Percentiles rank a stretch among this genome's conserved stretches.
Conservation (phyloP, 1,284 basidiomycete genomes). For the Marasmius sp. region DNA sequence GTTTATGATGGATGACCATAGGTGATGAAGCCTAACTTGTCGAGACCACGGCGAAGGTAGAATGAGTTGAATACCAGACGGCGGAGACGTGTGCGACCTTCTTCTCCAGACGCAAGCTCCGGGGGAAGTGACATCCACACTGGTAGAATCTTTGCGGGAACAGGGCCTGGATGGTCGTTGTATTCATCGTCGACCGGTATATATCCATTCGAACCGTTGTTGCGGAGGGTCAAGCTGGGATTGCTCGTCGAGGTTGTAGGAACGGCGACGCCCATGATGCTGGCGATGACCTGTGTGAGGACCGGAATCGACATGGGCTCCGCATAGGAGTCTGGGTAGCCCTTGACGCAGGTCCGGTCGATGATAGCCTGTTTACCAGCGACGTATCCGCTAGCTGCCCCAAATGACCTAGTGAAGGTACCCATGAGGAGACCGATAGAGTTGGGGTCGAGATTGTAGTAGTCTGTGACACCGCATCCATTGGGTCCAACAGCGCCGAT, state of each 20-base stretch:
- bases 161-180: conserved; percentile 65
- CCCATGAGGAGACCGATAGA: conserved; percentile 96
- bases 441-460: conserved; percentile 85
- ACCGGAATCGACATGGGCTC: no score
- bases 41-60: no score
- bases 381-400: conserved; percentile 96
- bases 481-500: conserved; percentile 93
- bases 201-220: conserved; percentile 29
- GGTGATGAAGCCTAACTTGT: conserved; percentile 97
- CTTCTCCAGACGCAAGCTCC: conserved; percentile 73
- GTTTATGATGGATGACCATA: conserved; percentile 92
- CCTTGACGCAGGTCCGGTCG: no score
- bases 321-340: no score
- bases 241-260: conserved; percentile 35
- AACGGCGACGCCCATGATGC: conserved; percentile 87
- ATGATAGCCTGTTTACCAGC: conserved; percentile 83
- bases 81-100: no score
- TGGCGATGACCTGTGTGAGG: conserved; percentile 87
- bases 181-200: conserved; percentile 35
- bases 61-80: no score
- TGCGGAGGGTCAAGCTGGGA: conserved; percentile 28
- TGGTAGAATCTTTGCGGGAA: conserved; percentile 60
- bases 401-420: conserved; percentile 99
- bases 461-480: conserved; percentile 94
- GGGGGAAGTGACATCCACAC: conserved; percentile 73